phyloP scores from a whole-genome alignment of 2,329 filamentous ascomycete genomes.

The Claviceps pusilla region DNA sequence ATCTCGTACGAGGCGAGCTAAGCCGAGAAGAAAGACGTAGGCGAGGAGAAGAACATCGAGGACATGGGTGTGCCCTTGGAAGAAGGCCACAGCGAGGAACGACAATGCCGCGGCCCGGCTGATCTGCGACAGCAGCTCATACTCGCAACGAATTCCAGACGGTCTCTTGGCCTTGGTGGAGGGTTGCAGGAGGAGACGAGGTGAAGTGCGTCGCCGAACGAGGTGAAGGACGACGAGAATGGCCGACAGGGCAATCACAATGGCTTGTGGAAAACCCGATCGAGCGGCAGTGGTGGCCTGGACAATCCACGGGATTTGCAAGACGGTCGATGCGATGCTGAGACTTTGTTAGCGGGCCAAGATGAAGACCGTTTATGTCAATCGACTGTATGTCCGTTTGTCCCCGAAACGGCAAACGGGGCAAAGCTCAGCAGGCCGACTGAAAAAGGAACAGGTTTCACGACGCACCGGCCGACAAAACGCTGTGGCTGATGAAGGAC shows the following conservation, averaged over 20 bases:
- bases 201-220: constrained; percentile 15
- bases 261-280: constrained; percentile 26
- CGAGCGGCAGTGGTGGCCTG: constrained; percentile 23
- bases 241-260: constrained; percentile 22
- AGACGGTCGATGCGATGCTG: constrained; percentile 1
- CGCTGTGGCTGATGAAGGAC: neutral
- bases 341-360: neutral
- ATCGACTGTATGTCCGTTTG: too few species aligned
- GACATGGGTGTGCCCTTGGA: constrained; percentile 19
- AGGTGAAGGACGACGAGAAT: constrained; percentile 20
- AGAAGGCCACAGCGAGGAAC: constrained; percentile 23
- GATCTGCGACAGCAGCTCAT: constrained; percentile 29
- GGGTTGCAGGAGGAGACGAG: constrained; percentile 3
- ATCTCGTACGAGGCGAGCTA: constrained; percentile 26
- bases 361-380: neutral
- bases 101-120: constrained; percentile 24
- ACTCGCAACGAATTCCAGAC: constrained; percentile 25
- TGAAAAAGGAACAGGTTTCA: too few species aligned
- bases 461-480: neutral
- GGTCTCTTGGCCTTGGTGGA: constrained; percentile 16
- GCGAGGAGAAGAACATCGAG: constrained; percentile 21
- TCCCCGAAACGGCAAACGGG: too few species aligned
- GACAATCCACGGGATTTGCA: constrained; percentile 23
- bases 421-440: too few species aligned
- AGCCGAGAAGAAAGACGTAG: constrained; percentile 29